Base-by-base conservation (phyloP, 169 alveolate genomes). In the Plasmodium blacklocki region DNA sequence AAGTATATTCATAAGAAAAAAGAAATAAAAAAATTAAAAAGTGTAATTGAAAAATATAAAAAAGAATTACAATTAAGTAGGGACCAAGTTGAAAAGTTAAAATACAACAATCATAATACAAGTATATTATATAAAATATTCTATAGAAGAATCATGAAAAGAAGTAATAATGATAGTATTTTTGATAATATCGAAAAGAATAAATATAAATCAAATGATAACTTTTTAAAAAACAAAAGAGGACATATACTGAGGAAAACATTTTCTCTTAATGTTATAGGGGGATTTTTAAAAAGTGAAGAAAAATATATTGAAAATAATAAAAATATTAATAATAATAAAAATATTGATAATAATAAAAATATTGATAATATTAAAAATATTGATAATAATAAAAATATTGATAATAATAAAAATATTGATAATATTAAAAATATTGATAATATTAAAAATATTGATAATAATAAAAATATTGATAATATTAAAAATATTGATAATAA, bases 41-140 rank as follows among this genome's bases (percentile, higher is more conserved):
- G 32, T 39, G 26, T 70, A 62, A 71, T 83, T 64, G 91, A 23
- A 49, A 56, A 83, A 50, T 56, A 47, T 59, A 83, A 83, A 70
- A 67, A 5, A 29, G 86, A 70, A 56, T 3, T 83, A 83, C 68
- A n/a, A 3, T 49, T 23, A 58, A 83, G 70, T 68, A 62, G 1
- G 1, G 21, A 5, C 15, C 86, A 83, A 49, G 71, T 83, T 43
- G 74, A 70, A 54, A 83, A 83, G n/a, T 49, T 83, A 45, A 83
- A 83, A 4, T 85, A 68, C 45, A 54, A 74, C 6, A 56, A 83
- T 70, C 32, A 70, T 23, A 83, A 83, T 29, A 56, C 54, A 6
- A 83, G 71, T 26, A 70, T 83, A 29, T 50, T 83, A 1, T 83
- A 83, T 21, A 68, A 70, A 78, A 70, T 73, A 21, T 78, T 75